phyloP scores from a whole-genome alignment of 225 moss, liverwort and hornwort species.

The Anthoceros angustus region DNA sequence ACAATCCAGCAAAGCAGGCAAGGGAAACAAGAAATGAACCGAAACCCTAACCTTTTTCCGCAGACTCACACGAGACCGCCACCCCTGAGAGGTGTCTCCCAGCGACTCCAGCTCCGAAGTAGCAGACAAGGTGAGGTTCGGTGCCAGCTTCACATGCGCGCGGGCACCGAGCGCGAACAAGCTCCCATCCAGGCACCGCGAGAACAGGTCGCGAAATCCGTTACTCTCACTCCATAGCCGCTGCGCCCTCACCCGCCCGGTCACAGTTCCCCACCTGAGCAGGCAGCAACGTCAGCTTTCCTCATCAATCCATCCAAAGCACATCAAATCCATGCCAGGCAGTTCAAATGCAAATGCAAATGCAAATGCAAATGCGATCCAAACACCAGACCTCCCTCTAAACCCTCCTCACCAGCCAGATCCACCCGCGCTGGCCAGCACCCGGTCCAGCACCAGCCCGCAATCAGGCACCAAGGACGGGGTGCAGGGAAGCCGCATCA shows the following conservation, averaged over 20 bases:
- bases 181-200: constrained; percentile 38
- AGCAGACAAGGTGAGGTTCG: constrained; percentile 43
- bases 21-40: background rate
- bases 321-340: too few species aligned
- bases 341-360: background rate
- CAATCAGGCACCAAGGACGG: constrained; percentile 56
- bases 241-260: constrained; percentile 80
- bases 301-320: background rate
- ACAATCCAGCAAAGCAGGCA: background rate
- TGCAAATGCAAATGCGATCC: background rate
- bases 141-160: constrained; percentile 44
- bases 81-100: constrained; percentile 19
- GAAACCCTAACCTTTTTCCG: constrained; percentile 52
- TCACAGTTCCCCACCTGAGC: constrained; percentile 75
- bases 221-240: constrained; percentile 38
- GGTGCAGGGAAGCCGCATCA: constrained; percentile 55
- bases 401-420: constrained; percentile 37
- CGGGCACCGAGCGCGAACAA: constrained; percentile 56
- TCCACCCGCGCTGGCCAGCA: constrained; percentile 64
- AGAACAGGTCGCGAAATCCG: constrained; percentile 23
- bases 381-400: too few species aligned
- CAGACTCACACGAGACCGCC: constrained; percentile 58
- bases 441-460: constrained; percentile 84
- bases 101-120: constrained; percentile 61
- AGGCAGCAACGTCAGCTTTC: constrained; percentile 7